Evolutionary conservation across 768 basidiomycete species (phyloP).

Genomic region (Phylloporus arenicola): DNA sequence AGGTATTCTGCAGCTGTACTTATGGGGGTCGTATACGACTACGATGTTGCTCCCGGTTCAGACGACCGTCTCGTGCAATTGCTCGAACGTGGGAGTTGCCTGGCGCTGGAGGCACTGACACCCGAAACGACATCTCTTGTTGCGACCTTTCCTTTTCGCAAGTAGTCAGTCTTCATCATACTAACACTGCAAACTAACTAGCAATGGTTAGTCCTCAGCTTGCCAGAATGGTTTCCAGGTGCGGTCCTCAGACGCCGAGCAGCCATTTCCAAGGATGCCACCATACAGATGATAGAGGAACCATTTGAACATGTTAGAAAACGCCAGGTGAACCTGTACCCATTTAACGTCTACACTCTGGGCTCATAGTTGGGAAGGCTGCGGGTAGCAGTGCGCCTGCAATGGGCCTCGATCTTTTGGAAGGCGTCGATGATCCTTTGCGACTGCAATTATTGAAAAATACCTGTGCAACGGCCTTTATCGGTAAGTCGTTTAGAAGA

Average conservation of each 20-base stretch:
- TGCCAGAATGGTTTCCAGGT: conserved; percentile 24
- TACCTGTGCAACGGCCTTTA: neutral
- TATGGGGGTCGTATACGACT: conserved; percentile 39
- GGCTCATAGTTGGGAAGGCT: conserved; percentile 4
- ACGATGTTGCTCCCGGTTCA: conserved; percentile 26
- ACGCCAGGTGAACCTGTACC: conserved; percentile 7
- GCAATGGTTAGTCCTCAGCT: conserved; percentile 12
- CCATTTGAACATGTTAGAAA: conserved; percentile 12
- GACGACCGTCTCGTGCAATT: conserved; percentile 36
- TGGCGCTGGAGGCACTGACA: conserved; percentile 12
- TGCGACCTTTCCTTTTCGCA: conserved; percentile 21
- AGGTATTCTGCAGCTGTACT: conserved; percentile 34
- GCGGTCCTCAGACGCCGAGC: conserved; percentile 25
- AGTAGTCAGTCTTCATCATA: neutral
- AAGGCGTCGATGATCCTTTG: neutral
- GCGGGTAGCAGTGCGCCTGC: conserved; percentile 9
- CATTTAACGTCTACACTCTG: neutral
- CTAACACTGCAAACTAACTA: neutral
- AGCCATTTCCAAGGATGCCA: neutral
- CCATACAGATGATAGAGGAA: conserved; percentile 10
- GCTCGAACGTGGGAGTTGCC: conserved; percentile 29
- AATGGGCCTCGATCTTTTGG: conserved; percentile 11
- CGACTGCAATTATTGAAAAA: neutral
- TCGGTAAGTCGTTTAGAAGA: neutral
- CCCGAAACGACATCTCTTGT: conserved; percentile 15